A percentile compares a stretch with the other conserved stretches of the same genome.
phyloP scores from a whole-genome alignment of 169 alveolate genomes.

The Plasmodium gonderi region DNA sequence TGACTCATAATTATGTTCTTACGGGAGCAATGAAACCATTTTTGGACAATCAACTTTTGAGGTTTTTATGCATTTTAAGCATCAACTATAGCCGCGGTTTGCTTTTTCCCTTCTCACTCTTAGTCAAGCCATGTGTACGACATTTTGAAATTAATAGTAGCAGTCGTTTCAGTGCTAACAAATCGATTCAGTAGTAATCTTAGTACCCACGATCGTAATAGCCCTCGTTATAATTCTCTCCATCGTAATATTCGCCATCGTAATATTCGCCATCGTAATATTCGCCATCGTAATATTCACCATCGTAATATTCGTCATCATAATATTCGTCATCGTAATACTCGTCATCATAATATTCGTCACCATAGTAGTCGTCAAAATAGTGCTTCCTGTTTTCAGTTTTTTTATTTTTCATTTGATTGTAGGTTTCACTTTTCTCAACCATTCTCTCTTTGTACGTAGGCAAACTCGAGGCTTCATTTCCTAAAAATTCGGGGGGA shows the following conservation, averaged over 20 bases:
- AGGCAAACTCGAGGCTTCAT: constrained; percentile 13
- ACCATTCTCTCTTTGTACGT: constrained; percentile 16
- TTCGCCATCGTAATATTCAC: background rate
- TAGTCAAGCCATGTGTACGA: background rate
- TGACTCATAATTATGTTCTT: background rate
- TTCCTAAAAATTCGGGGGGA: constrained; percentile 54
- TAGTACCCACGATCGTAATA: no score
- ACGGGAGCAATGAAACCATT: background rate
- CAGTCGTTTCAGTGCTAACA: no score
- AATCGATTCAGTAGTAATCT: no score
- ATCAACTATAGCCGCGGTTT: background rate
- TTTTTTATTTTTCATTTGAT: background rate
- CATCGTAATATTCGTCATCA: background rate
- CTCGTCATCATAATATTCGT: background rate
- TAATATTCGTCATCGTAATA: background rate
- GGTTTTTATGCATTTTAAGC: background rate
- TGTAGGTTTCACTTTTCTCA: background rate
- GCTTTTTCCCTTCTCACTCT: background rate
- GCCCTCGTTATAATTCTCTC: background rate
- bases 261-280: background rate
- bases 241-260: no score
- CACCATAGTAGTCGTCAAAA: constrained; percentile 1
- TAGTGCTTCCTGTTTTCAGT: background rate
- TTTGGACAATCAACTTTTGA: background rate
- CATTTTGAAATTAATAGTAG: background rate